Conservation (phyloP, 1,139 yeast genomes). For the Debaryomyces coudertii region DNA sequence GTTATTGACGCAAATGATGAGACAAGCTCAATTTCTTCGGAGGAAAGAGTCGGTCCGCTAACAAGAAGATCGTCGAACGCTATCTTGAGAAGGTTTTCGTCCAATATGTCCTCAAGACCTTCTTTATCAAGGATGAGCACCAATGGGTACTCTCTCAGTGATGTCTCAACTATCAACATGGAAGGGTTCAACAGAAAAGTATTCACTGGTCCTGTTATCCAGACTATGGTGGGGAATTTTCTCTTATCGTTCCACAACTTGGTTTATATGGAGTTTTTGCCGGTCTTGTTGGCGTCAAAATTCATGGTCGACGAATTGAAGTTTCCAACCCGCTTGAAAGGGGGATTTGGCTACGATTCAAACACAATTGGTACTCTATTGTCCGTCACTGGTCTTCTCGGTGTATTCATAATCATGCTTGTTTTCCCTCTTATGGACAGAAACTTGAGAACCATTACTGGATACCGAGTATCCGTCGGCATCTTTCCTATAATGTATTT, state of each 20-base stretch:
- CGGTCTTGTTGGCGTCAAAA: conserved; percentile 59
- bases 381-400: conserved; percentile 59
- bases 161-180: conserved; percentile 7
- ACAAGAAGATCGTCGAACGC: conserved; percentile 44
- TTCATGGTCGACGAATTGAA: conserved; percentile 34
- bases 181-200: conserved; percentile 19
- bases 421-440: conserved; percentile 61
- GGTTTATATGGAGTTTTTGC: conserved; percentile 61
- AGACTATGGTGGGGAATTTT: conserved; percentile 45
- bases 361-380: conserved; percentile 56
- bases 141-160: conserved; percentile 9
- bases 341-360: conserved; percentile 41
- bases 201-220: conserved; percentile 42
- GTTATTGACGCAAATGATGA: conserved; percentile 16
- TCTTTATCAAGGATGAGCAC: conserved; percentile 15
- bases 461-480: conserved; percentile 44
- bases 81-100: conserved; percentile 44
- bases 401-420: conserved; percentile 53
- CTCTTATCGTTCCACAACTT: conserved; percentile 53
- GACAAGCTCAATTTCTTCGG: conserved; percentile 20
- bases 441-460: conserved; percentile 46
- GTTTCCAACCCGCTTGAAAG: conserved; percentile 39
- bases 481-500: conserved; percentile 54
- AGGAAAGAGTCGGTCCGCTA: conserved; percentile 29
- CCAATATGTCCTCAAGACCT: conserved; percentile 14